Evolutionary conservation across 1,139 yeast species (phyloP), one percentile per base, ranked within the genome.

Genomic region (Yamadazyma friedrichii): DNA sequence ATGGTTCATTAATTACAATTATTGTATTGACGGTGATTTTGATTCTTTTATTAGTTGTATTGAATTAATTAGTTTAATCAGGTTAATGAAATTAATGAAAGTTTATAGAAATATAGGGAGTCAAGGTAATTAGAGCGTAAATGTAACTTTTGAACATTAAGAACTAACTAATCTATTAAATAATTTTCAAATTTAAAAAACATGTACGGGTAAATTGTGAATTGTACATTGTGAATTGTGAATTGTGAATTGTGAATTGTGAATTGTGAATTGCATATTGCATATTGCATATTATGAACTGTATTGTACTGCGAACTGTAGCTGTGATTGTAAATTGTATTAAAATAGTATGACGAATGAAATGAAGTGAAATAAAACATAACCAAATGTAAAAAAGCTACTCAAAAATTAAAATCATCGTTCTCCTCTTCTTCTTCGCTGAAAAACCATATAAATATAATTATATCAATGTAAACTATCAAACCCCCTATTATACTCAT

Each of bases 401-500:
- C 5, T 43, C 56, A 71, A 45, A 73, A 73, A 49, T 73, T 72
- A 49, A 74, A 73, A 46, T 80, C 87, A 41, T 77, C 82, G 41
- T 68, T 70, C 37, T 70, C 76, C 38, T 72, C 78, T 41, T 77
- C 80, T 29, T 63, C 68, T 38, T 76, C 81, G 44, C 77, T 70
- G 70, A 85, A 84, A 51, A 84, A 84, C 78, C 87, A 74, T 15
- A 82, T 75, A 54, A 84, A 85, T 26, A 81, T 74, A 11, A 84
- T 80, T 34, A 85, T 84, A 49, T 85, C 85, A 9, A 74, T 60
- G 57, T 85, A 85, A n/a, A 85, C 84, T 39, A 83, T 73, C 46
- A 82, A 61, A 15, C 94, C 94, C 16, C 94, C 94, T 24, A 69
- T 46, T 34, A 80, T 71, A 64, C 89, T 80, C 84, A 84, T 78